Conservation (phyloP, 1,139 yeast species). For the Zygosaccharomyces sapae region DNA sequence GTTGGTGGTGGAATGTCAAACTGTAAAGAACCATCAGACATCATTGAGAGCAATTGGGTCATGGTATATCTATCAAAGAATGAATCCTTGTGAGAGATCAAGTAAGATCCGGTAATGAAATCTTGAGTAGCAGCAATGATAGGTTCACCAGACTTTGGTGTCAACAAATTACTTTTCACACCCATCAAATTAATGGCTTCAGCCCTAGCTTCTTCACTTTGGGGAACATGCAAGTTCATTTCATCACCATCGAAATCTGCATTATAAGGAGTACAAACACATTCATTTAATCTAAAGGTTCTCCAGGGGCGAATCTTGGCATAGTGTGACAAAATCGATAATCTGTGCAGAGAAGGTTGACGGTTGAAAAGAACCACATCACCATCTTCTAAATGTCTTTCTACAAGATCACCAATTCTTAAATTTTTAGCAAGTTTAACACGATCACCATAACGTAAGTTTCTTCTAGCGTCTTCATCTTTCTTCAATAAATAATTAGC, state of each 20-base stretch:
- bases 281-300: conserved; percentile 93
- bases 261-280: conserved; percentile 98
- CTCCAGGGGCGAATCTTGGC: conserved; percentile 98
- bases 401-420: conserved; percentile 90
- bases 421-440: conserved; percentile 70
- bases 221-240: conserved; percentile 98
- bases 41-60: conserved; percentile 82
- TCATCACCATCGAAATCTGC: conserved; percentile 99
- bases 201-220: conserved; percentile 97
- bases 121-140: conserved; percentile 99
- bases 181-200: conserved; percentile 98
- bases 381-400: conserved; percentile 95
- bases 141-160: conserved; percentile 98
- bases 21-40: conserved; percentile 87
- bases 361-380: conserved; percentile 94
- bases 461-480: conserved; percentile 81
- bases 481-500: conserved; percentile 87
- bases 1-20: conserved; percentile 96
- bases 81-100: conserved; percentile 88
- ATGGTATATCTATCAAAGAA: conserved; percentile 86
- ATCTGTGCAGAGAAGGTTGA: conserved; percentile 94
- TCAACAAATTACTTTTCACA: conserved; percentile 85
- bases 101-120: conserved; percentile 92
- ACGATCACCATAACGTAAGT: conserved; percentile 84
- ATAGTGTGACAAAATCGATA: conserved; percentile 90